Conservation (phyloP, 1,284 basidiomycete genomes). For the Jaminaea rosea region DNA sequence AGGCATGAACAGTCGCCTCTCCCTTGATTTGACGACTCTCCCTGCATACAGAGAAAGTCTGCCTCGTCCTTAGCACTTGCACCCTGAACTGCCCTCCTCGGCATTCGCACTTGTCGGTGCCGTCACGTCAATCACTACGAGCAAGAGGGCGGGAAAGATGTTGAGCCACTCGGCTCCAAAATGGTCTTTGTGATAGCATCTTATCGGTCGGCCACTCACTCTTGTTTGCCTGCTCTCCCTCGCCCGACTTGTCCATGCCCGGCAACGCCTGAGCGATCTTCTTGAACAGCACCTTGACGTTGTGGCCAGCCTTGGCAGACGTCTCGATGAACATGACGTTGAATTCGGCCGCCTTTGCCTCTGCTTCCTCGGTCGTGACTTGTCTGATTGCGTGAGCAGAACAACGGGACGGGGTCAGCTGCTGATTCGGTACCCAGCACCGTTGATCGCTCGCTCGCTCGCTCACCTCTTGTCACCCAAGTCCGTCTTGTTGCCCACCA, state of each 20-base stretch:
- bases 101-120: constrained; percentile 2
- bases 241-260: constrained; percentile 67
- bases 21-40: no score
- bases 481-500: constrained; percentile 99
- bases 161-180: neutral
- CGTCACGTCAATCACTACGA: constrained; percentile 7
- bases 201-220: neutral
- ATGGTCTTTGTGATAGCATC: neutral
- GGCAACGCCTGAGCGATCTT: constrained; percentile 98
- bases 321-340: constrained; percentile 99
- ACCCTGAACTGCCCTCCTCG: constrained; percentile 5
- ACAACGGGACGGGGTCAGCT: neutral
- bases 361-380: constrained; percentile 97
- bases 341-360: constrained; percentile 80
- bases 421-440: neutral
- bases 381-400: constrained; percentile 53
- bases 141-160: neutral
- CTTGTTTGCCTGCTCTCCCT: constrained; percentile 5
- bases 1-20: no score
- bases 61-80: constrained; percentile 16
- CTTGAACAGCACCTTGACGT: constrained; percentile 97
- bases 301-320: constrained; percentile 96
- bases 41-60: no score
- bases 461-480: constrained; percentile 45
- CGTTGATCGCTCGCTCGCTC: neutral